Evolutionary conservation across 345 rosid genomes (phyloP).

Genomic region (Xanthoceras sorbifolium): DNA sequence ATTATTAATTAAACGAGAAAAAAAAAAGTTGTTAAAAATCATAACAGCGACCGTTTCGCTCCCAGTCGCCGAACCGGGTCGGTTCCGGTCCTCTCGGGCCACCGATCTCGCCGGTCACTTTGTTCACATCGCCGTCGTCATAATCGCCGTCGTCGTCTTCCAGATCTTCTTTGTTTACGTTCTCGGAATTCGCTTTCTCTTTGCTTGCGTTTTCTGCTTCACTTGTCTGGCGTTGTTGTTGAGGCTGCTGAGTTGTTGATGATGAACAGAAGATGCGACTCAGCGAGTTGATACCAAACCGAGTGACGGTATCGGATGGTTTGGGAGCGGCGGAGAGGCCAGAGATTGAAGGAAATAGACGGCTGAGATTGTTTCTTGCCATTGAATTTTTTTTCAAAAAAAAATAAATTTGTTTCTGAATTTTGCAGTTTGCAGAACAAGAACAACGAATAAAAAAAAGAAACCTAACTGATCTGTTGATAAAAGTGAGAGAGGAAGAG

Average conservation of each 20-base stretch:
- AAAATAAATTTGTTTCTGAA: constrained; percentile 18
- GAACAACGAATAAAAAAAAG: no score
- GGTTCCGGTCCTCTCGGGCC: constrained; percentile 93
- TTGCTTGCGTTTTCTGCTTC: constrained; percentile 6
- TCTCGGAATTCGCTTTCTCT: constrained; percentile 28
- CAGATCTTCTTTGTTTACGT: constrained; percentile 23
- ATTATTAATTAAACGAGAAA: background rate
- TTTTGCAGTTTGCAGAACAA: no score
- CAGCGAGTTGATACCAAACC: constrained; percentile 9
- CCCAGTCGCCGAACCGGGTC: constrained; percentile 97
- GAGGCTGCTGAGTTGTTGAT: constrained; percentile 10
- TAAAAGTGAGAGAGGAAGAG: no score
- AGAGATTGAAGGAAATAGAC: constrained; percentile 31
- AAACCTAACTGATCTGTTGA: no score
- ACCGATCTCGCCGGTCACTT: constrained; percentile 80
- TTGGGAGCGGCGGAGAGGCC: constrained; percentile 20
- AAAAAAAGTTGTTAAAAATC: constrained; percentile 55
- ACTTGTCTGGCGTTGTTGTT: background rate
- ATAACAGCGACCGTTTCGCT: constrained; percentile 83
- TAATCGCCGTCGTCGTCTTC: constrained; percentile 39
- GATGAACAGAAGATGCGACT: constrained; percentile 22
- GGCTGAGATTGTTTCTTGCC: constrained; percentile 39
- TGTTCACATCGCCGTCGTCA: constrained; percentile 49
- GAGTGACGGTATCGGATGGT: no score
- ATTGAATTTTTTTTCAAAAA: no score